Conservation (phyloP, 73 alveolate species). For the Paramecium bursaria region DNA sequence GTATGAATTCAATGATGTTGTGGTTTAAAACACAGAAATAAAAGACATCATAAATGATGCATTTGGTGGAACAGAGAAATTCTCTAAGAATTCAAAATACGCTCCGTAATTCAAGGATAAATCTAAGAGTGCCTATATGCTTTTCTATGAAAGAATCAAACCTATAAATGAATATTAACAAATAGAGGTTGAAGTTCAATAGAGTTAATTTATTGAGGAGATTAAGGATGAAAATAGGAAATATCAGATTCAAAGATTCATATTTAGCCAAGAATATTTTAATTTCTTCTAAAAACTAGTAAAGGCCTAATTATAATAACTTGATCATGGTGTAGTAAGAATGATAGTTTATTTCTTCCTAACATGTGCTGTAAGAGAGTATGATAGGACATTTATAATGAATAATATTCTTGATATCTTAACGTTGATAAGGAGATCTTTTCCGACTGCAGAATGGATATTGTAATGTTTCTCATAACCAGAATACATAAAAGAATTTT, state of each 20-base stretch:
- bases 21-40: constrained; percentile 85
- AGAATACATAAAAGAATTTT: constrained; percentile 28
- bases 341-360: constrained; percentile 15
- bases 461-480: constrained; percentile 5
- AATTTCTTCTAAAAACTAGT: constrained; percentile 69
- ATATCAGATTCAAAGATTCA: constrained; percentile 81
- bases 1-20: constrained; percentile 94
- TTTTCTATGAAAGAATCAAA: constrained; percentile 87
- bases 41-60: constrained; percentile 88
- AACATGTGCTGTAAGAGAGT: constrained; percentile 52
- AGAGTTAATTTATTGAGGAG: constrained; percentile 54
- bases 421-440: neutral
- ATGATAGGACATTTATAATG: constrained; percentile 26
- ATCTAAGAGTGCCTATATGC: constrained; percentile 85
- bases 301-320: constrained; percentile 5
- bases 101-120: constrained; percentile 53
- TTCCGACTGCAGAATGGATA: constrained; percentile 17
- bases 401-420: constrained; percentile 27
- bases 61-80: constrained; percentile 90
- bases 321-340: neutral
- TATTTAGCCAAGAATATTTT: constrained; percentile 78
- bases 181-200: constrained; percentile 48
- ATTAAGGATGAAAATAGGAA: constrained; percentile 79
- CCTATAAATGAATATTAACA: constrained; percentile 70
- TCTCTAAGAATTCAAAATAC: constrained; percentile 6